Evolutionary conservation across 228 moss, liverwort and hornwort genomes (phyloP).

Genomic region (Sphagnum fallax): DNA sequence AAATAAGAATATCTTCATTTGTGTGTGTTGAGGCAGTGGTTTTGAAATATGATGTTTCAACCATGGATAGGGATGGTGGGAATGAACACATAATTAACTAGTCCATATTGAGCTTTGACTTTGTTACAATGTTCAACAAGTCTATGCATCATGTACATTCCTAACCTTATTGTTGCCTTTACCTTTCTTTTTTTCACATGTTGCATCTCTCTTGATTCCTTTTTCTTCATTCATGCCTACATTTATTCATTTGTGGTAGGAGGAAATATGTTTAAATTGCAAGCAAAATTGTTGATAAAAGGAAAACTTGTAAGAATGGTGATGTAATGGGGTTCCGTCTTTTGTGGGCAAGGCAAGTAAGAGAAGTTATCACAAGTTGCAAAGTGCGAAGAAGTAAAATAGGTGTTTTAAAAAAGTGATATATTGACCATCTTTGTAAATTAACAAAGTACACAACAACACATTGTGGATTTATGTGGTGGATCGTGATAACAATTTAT

Average conservation of each 20-base stretch:
- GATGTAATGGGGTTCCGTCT: too few species aligned
- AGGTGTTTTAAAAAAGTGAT: not conserved
- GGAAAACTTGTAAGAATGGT: too few species aligned
- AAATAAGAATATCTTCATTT: constrained; percentile 35
- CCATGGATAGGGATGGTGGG: constrained; percentile 6
- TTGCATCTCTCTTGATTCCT: too few species aligned
- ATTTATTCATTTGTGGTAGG: too few species aligned
- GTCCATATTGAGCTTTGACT: constrained; percentile 49
- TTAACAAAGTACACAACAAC: too few species aligned
- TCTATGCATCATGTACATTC: constrained; percentile 59
- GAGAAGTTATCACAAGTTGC: constrained; percentile 19
- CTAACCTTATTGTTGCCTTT: not conserved
- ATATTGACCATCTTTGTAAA: too few species aligned
- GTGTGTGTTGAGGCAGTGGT: constrained; percentile 61
- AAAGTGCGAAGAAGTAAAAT: constrained; percentile 11
- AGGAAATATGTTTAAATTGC: too few species aligned
- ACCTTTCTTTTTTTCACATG: too few species aligned
- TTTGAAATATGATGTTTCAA: constrained; percentile 23
- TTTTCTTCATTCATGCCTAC: too few species aligned
- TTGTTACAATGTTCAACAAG: constrained; percentile 41
- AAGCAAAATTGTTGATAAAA: too few species aligned
- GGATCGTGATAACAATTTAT: too few species aligned
- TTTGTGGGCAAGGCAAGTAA: constrained; percentile 15
- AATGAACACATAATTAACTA: constrained; percentile 32
- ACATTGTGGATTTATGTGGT: too few species aligned